Percentiles rank a stretch among this genome's conserved stretches.
These are phyloP conservation scores for Chrysoporthe puriensis DNA, from an alignment of 2,329 filamentous ascomycete genomes.

Conservation along the genomic window DNA sequence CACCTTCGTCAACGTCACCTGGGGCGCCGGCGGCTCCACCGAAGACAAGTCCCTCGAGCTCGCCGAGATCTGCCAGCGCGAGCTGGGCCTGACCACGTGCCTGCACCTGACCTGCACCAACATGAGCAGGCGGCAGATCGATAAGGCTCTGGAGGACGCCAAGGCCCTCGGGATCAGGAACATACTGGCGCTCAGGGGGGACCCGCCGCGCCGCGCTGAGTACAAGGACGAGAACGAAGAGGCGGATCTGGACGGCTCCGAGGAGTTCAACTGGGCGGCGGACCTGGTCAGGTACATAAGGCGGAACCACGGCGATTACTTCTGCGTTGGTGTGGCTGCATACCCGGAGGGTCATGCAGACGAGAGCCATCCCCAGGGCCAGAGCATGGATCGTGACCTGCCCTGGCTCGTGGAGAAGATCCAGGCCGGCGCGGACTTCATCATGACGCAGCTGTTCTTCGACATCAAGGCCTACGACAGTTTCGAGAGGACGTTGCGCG, in stretches of 20 bases:
- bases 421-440: slow-evolving; percentile 89
- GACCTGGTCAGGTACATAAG: slow-evolving; percentile 91
- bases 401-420: slow-evolving; percentile 91
- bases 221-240: slow-evolving; percentile 68
- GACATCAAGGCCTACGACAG: slow-evolving; percentile 79
- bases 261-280: slow-evolving; percentile 85
- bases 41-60: slow-evolving; percentile 89
- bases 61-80: slow-evolving; percentile 91
- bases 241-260: slow-evolving; percentile 70
- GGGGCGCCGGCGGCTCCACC: slow-evolving; percentile 94
- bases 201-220: slow-evolving; percentile 87
- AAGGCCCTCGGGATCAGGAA: slow-evolving; percentile 91
- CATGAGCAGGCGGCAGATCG: slow-evolving; percentile 85
- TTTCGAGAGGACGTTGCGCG: slow-evolving; percentile 77
- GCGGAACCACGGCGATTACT: slow-evolving; percentile 86
- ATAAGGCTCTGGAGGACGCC: slow-evolving; percentile 87
- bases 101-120: slow-evolving; percentile 97
- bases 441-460: slow-evolving; percentile 98
- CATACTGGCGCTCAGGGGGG: slow-evolving; percentile 87
- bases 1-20: slow-evolving; percentile 95
- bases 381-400: slow-evolving; percentile 77
- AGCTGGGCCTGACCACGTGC: slow-evolving; percentile 90
- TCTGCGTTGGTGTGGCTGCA: slow-evolving; percentile 91
- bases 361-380: slow-evolving; percentile 76
- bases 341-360: slow-evolving; percentile 97